These are phyloP conservation scores for Cenchrus fungigraminus DNA, from an alignment of 176 grass and related monocot genomes.

Conservation along the genomic window DNA sequence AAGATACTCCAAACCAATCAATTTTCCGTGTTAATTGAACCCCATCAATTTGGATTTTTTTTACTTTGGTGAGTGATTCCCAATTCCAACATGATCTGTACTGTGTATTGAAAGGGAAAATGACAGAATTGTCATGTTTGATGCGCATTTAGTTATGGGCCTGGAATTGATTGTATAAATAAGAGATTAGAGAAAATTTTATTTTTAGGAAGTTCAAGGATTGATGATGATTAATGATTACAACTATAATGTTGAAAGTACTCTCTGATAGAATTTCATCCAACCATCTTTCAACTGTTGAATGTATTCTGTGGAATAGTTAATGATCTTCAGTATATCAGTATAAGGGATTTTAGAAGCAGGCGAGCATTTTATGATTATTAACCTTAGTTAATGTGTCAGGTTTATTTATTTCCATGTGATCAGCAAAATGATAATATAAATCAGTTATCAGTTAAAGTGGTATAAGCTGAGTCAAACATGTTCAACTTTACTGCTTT, in stretches of 20 bases:
- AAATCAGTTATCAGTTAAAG: no score
- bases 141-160: not conserved
- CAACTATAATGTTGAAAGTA: not conserved
- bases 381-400: not conserved
- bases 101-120: not conserved
- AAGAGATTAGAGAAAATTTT: not conserved
- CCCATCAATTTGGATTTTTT: no score
- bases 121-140: not conserved
- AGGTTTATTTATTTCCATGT: not conserved
- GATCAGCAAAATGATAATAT: no score
- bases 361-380: constrained; percentile 2
- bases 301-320: not conserved
- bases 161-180: not conserved
- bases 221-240: not conserved
- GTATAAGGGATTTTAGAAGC: constrained; percentile 7
- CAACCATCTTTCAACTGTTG: not conserved
- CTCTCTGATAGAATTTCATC: not conserved
- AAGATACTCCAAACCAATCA: no score
- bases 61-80: no score
- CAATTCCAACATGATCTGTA: no score
- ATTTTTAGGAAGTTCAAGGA: not conserved
- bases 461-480: no score
- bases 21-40: no score
- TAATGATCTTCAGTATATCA: not conserved
- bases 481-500: no score